phyloP scores from a whole-genome alignment of 2,329 filamentous ascomycete genomes.

The Colletotrichum sublineola region DNA sequence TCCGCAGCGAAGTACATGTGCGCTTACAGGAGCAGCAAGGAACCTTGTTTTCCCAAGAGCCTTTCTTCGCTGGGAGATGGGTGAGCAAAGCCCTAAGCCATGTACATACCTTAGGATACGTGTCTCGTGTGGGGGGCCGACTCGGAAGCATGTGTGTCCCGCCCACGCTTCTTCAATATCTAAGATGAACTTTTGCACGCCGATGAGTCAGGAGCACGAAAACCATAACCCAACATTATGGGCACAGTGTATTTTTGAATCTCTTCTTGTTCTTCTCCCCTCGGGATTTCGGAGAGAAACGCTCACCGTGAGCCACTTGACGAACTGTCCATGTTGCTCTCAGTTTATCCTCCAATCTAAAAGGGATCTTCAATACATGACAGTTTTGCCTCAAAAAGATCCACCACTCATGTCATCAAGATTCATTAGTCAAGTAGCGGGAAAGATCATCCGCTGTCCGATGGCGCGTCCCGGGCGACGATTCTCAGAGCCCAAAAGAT shows the following conservation, averaged over 20 bases:
- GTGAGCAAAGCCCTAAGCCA: not conserved
- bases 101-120: not conserved
- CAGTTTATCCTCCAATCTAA: not conserved
- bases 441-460: not conserved
- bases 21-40: not conserved
- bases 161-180: not conserved
- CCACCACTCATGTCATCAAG: not conserved
- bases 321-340: not conserved
- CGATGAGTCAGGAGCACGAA: not conserved
- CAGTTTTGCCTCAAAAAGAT: not conserved
- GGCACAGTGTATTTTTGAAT: not conserved
- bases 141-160: not conserved
- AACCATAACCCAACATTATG: not conserved
- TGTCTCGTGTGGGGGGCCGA: not conserved
- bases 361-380: not conserved
- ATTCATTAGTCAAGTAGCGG: not conserved
- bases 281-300: not conserved
- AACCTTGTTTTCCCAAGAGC: not conserved
- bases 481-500: constrained; percentile 24
- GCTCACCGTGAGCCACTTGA: not conserved
- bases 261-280: not conserved
- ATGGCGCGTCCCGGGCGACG: constrained; percentile 20
- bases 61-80: not conserved
- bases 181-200: not conserved
- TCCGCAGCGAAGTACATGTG: not conserved